A percentile compares a stretch with the other conserved stretches of the same genome.
These are phyloP conservation scores for Neurospora sp. DNA, from an alignment of 495 filamentous ascomycete species.

Conservation along the genomic window DNA sequence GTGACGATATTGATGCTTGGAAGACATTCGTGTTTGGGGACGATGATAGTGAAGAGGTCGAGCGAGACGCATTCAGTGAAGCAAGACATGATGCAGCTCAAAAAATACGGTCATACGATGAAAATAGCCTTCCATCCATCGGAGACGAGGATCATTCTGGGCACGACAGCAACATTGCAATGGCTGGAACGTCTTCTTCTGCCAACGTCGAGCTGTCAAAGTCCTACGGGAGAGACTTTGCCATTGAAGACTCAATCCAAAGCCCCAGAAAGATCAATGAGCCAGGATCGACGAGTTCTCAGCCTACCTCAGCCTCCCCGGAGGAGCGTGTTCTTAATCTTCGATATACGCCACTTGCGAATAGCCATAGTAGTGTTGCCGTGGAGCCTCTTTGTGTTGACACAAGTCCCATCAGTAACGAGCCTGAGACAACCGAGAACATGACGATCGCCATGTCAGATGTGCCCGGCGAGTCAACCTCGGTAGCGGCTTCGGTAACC, in stretches of 20 bases:
- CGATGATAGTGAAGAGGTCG: conserved; percentile 24
- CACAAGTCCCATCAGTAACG: neutral
- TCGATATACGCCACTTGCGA: neutral
- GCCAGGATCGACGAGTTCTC: neutral
- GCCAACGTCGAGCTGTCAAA: neutral
- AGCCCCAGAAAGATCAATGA: neutral
- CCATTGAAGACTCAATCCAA: neutral
- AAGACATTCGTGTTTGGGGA: conserved; percentile 29
- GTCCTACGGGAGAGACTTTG: neutral
- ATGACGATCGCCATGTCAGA: conserved; percentile 2
- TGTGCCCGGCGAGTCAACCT: neutral
- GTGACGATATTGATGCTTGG: conserved; percentile 25
- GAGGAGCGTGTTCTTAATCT: neutral
- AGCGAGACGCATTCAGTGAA: conserved; percentile 21
- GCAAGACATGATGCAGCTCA: conserved; percentile 26
- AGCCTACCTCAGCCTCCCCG: neutral
- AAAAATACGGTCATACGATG: conserved; percentile 17
- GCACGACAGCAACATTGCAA: conserved; percentile 9
- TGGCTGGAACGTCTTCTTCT: conserved; percentile 5
- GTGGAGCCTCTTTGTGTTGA: neutral
- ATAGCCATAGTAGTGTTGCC: neutral
- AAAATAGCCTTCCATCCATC: neutral
- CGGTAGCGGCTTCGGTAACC: conserved; percentile 8
- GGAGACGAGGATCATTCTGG: conserved; percentile 4
- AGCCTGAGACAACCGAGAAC: neutral